Base-by-base conservation (phyloP, 371 early-diverging fungal species). In the Amoeboaphelidium occidentale region DNA sequence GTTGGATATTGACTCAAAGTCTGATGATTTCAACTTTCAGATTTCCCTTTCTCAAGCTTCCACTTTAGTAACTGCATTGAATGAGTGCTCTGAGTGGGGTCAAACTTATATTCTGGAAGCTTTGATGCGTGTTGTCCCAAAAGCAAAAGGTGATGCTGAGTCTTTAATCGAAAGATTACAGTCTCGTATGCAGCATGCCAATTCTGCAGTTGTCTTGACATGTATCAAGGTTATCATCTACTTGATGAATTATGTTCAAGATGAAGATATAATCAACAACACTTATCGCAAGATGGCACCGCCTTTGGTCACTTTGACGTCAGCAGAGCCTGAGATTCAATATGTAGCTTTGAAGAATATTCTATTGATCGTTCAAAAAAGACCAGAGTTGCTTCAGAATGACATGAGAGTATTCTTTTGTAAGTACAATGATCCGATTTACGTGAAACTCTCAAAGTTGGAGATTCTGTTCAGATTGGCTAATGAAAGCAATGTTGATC, bases 71-170 rank as follows among this genome's bases (percentile, higher is more conserved):
- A 26, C 84, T 21, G 93, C 94, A 0, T 56, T 97, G 51, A 92
- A 92, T 61, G 92, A 93, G 63, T 97, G 94, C 69, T 84, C 84
- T 41, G 85, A 93, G 81, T 93, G 94, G 94, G 89, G 87, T 23
- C 90, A 91, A 65, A 78, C 81, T 24, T 81, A 78, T 57, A 86
- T 93, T 46, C 62, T 93, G 45, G 78, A 78, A 42, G 74, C 84
- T 17, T 69, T 93, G 24, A 75, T 84, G 57, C 76, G 73, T 23
- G 84, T 81, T 59, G 74, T 78, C 3, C 93, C 93, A 51, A 68
- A 73, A 55, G 83, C 79, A 28, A 56, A 68, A 0, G 72, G 73
- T n/a, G 93, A 97, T 52, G 92, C 94, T 0, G 81, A 78, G 51
- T 77, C 75, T 42, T 66, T 93, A 45, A 76, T 79, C 23, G 93